A percentile compares a stretch with the other conserved stretches of the same genome.
phyloP scores from a whole-genome alignment of 2,329 filamentous ascomycete species.

The Dendrostoma leiphaemia region DNA sequence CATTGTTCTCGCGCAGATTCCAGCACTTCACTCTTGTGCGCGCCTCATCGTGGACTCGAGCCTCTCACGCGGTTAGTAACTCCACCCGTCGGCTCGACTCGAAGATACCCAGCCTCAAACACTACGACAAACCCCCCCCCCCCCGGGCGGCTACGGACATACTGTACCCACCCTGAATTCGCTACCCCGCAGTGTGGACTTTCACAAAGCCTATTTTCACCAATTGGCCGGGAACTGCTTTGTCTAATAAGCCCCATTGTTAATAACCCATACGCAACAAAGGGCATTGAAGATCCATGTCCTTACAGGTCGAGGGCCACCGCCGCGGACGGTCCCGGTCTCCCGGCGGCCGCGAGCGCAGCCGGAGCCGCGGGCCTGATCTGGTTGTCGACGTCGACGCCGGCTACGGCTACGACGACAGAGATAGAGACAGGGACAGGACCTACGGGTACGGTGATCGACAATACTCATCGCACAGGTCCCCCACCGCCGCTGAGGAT shows the following conservation, averaged over 20 bases:
- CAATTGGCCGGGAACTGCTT: conserved; percentile 4
- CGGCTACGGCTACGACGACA: conserved; percentile 42
- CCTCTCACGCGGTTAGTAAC: no score
- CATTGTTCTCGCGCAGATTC: no score
- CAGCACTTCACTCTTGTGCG: no score
- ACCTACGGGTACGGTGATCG: conserved; percentile 31
- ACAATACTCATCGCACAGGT: conserved; percentile 21
- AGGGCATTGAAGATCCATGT: conserved; percentile 46
- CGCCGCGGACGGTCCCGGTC: conserved; percentile 48
- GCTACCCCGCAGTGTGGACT: conserved; percentile 16
- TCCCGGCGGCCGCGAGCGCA: conserved; percentile 37
- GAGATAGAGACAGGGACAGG: conserved; percentile 26
- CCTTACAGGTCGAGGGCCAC: conserved; percentile 46
- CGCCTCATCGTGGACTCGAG: no score
- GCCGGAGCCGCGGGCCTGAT: conserved; percentile 33
- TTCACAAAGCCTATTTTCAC: conserved; percentile 1
- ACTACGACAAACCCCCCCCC: no score
- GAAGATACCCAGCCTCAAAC: no score
- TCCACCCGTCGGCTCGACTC: no score
- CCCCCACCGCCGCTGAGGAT: conserved; percentile 27
- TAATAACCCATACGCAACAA: no score
- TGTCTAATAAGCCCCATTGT: no score
- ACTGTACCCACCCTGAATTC: no score
- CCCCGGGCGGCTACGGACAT: no score
- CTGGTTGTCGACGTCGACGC: conserved; percentile 40